Conservation (phyloP, 179 eudicot genomes). For the Beta macrorhiza region DNA sequence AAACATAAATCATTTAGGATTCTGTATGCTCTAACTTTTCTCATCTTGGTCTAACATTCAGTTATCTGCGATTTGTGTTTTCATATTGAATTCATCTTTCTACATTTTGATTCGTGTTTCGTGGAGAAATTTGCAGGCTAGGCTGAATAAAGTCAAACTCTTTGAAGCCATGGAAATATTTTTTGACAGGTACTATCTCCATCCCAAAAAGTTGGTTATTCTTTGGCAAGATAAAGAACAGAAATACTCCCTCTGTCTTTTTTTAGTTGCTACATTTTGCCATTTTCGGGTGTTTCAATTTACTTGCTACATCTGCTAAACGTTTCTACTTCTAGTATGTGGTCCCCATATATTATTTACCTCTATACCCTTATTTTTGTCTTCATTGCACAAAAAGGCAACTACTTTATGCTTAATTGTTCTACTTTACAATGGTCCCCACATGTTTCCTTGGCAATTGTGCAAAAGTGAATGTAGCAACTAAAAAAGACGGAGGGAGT, state of each 20-base stretch:
- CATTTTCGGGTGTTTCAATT: too few species aligned
- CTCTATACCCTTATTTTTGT: too few species aligned
- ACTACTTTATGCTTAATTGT: too few species aligned
- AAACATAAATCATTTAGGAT: not conserved
- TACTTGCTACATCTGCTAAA: too few species aligned
- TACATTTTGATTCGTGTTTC: not conserved
- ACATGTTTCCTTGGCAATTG: too few species aligned
- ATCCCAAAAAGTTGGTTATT: not conserved
- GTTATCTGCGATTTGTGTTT: not conserved
- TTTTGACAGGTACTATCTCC: slow-evolving; percentile 60
- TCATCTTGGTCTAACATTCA: not conserved
- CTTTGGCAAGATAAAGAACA: not conserved
- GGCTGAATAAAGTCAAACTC: slow-evolving; percentile 68
- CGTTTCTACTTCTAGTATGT: too few species aligned
- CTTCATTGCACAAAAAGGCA: too few species aligned
- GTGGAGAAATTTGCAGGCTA: slow-evolving; percentile 54
- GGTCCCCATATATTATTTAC: too few species aligned
- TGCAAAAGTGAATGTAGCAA: too few species aligned
- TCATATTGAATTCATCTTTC: not conserved
- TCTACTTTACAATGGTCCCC: too few species aligned
- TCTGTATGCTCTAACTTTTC: not conserved
- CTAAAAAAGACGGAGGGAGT: too few species aligned
- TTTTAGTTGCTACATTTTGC: too few species aligned
- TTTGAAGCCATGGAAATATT: slow-evolving; percentile 85
- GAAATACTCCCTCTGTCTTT: not conserved